A percentile compares a stretch with the other conserved stretches of the same genome.
Evolutionary conservation across 352 stramenopile genomes (phyloP).

Genomic region (Pythium utonaiense): DNA sequence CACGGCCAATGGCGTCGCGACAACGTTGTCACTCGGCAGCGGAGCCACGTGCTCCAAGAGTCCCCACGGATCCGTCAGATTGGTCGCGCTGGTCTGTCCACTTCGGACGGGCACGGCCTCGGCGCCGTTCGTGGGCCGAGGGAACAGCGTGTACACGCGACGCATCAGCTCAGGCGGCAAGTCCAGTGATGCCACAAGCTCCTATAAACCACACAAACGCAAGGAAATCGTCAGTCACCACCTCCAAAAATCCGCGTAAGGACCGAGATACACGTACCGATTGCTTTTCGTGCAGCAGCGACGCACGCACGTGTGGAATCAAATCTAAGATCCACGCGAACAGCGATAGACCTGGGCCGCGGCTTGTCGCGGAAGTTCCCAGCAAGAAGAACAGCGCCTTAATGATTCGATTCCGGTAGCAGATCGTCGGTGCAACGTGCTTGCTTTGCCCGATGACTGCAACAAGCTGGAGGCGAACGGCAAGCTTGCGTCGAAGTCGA

Average conservation of each 20-base stretch:
- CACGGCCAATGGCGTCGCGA: constrained; percentile 34
- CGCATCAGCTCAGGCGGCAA: constrained; percentile 54
- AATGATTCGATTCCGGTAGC: constrained; percentile 80
- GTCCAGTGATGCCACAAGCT: constrained; percentile 62
- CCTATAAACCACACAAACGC: constrained; percentile 32
- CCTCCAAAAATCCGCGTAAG: too few species aligned
- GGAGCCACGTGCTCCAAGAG: constrained; percentile 67
- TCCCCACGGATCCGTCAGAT: constrained; percentile 69
- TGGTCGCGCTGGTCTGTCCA: constrained; percentile 23
- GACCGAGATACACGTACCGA: too few species aligned
- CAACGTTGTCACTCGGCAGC: constrained; percentile 62
- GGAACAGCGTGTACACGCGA: constrained; percentile 70
- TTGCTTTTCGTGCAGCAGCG: constrained; percentile 69
- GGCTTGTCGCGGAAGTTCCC: constrained; percentile 57
- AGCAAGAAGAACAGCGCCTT: constrained; percentile 80
- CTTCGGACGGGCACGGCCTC: constrained; percentile 25
- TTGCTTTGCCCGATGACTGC: constrained; percentile 70
- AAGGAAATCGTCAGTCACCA: constrained; percentile 9
- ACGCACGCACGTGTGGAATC: constrained; percentile 72
- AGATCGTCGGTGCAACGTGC: constrained; percentile 75
- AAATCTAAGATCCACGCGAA: constrained; percentile 88
- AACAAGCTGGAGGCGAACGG: constrained; percentile 73
- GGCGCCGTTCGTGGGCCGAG: constrained; percentile 38
- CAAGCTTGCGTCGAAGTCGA: constrained; percentile 67
- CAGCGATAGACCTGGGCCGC: constrained; percentile 58